Conservation (phyloP, 495 filamentous ascomycete genomes). For the Staphylotrichum longicolle region DNA sequence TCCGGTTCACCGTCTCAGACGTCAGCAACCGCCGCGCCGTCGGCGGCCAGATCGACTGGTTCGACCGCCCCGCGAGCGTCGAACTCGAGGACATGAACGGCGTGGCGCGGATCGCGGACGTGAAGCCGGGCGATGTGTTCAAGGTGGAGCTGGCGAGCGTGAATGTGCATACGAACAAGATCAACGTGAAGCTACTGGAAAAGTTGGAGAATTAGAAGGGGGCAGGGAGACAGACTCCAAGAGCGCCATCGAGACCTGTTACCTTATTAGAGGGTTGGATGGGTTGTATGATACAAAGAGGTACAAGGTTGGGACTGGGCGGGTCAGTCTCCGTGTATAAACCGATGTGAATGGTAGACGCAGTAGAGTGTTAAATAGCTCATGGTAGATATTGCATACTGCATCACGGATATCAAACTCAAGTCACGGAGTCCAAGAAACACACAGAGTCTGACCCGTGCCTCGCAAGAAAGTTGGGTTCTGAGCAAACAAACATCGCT, state of each 20-base stretch:
- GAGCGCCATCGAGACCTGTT: too few relatives aligned
- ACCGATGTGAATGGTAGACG: not conserved
- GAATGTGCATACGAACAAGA: constrained; percentile 49
- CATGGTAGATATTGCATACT: not conserved
- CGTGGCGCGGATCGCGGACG: constrained; percentile 35
- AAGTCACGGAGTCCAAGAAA: not conserved
- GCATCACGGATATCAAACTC: not conserved
- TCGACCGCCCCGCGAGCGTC: constrained; percentile 36
- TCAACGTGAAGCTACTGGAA: constrained; percentile 53
- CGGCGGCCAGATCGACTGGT: constrained; percentile 41
- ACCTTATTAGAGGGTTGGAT: too few relatives aligned
- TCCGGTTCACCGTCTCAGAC: constrained; percentile 51
- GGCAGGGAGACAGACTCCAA: not conserved
- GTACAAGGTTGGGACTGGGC: too few relatives aligned
- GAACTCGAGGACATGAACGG: constrained; percentile 34
- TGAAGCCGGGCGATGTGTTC: constrained; percentile 51
- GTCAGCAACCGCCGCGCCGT: constrained; percentile 17
- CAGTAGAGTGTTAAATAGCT: not conserved
- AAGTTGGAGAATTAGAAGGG: constrained; percentile 9
- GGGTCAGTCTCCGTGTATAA: too few relatives aligned
- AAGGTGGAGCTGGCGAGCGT: constrained; percentile 59
- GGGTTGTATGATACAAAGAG: not conserved
- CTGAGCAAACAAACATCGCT: not conserved
- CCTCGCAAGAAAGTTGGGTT: too few relatives aligned
- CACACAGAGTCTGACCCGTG: too few relatives aligned